Percentiles rank a stretch among this genome's conserved stretches.
Conservation (phyloP, 1,139 yeast species). For the Sugiyamaella sp. region DNA sequence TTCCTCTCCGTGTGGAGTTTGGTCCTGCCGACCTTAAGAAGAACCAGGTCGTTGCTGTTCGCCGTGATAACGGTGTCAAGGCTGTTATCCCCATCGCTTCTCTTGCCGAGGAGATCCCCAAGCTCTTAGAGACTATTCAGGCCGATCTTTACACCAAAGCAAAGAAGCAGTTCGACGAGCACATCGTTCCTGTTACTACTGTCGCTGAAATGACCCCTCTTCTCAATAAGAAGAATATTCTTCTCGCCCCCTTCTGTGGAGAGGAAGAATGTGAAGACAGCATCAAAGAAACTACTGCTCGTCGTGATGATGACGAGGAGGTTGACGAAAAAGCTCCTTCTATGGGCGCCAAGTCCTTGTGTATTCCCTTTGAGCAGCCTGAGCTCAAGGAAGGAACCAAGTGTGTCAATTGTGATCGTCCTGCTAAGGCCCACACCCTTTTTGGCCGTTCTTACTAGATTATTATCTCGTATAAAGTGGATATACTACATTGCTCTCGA, state of each 20-base stretch:
- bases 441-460: conserved; percentile 89
- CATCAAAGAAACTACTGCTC: conserved; percentile 89
- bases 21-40: conserved; percentile 94
- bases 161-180: conserved; percentile 77
- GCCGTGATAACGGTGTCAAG: conserved; percentile 89
- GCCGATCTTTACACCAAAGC: conserved; percentile 74
- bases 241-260: conserved; percentile 98
- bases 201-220: conserved; percentile 95
- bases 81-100: conserved; percentile 58
- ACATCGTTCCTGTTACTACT: conserved; percentile 75
- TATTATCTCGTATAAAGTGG: not conserved
- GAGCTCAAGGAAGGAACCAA: conserved; percentile 72
- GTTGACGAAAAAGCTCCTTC: conserved; percentile 96
- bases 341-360: conserved; percentile 98
- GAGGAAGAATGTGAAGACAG: conserved; percentile 92
- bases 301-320: conserved; percentile 79
- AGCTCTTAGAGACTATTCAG: conserved; percentile 81
- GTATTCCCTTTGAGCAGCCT: conserved; percentile 96
- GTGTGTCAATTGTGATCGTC: conserved; percentile 77
- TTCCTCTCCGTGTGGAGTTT: conserved; percentile 88
- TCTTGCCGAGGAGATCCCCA: conserved; percentile 68
- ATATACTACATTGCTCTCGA: not conserved
- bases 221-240: conserved; percentile 86
- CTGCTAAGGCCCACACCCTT: conserved; percentile 83
- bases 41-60: conserved; percentile 80